Evolutionary conservation across 179 eudicot species (phyloP).

Genomic region (Silene coronaria): DNA sequence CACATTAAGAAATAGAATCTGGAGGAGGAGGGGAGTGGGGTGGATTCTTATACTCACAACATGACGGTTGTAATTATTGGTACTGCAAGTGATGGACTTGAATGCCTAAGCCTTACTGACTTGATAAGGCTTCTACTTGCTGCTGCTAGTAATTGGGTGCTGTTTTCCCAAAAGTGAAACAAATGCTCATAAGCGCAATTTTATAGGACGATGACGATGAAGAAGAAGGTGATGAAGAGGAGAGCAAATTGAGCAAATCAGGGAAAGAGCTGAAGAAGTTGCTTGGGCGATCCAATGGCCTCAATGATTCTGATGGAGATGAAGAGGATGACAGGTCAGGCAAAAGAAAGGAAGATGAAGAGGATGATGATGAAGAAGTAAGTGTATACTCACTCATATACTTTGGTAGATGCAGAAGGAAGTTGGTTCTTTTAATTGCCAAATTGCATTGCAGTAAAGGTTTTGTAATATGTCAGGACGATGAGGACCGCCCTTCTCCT

Average conservation of each 20-base stretch:
- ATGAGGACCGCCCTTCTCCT: constrained; percentile 60
- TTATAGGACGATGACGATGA: constrained; percentile 81
- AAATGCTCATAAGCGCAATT: neutral
- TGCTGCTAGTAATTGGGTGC: too few relatives aligned
- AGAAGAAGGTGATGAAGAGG: constrained; percentile 56
- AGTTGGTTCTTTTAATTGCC: neutral
- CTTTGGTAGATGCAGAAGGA: neutral
- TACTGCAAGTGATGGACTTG: too few relatives aligned
- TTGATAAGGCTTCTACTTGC: too few relatives aligned
- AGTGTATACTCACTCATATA: constrained; percentile 10
- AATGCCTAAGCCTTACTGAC: too few relatives aligned
- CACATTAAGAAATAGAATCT: too few relatives aligned
- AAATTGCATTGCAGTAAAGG: neutral
- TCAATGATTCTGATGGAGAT: constrained; percentile 75
- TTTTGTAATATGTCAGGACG: constrained; percentile 41
- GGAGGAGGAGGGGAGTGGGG: too few relatives aligned
- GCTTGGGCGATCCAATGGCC: constrained; percentile 64
- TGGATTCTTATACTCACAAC: too few relatives aligned
- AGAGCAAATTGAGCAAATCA: constrained; percentile 79
- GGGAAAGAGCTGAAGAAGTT: constrained; percentile 86
- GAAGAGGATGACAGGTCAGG: constrained; percentile 28
- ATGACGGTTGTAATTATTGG: too few relatives aligned
- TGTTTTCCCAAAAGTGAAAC: too few relatives aligned
- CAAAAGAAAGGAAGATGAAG: too few relatives aligned
- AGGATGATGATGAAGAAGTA: constrained; percentile 44